A percentile compares a stretch with the other conserved stretches of the same genome.
Evolutionary conservation across 257 asterid genomes (phyloP).

Genomic region (Primulina huaijiensis): DNA sequence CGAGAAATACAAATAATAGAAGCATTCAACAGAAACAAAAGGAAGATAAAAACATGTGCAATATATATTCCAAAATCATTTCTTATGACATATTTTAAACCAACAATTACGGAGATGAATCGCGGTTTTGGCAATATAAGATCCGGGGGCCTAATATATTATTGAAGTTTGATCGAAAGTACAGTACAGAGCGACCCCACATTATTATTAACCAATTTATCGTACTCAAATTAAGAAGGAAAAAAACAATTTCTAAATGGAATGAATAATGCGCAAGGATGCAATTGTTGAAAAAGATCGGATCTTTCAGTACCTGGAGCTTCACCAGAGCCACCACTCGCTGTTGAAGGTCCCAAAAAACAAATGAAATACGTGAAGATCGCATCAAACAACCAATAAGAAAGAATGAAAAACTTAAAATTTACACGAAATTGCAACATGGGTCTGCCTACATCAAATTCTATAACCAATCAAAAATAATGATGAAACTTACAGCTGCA

Average conservation of each 20-base stretch:
- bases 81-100: too few relatives aligned
- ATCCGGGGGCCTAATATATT: background rate
- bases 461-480: background rate
- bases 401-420: background rate
- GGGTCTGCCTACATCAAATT: too few relatives aligned
- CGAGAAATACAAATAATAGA: too few relatives aligned
- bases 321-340: constrained; percentile 40
- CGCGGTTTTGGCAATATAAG: background rate
- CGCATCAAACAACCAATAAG: background rate
- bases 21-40: too few relatives aligned
- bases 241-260: too few relatives aligned
- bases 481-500: constrained; percentile 57
- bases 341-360: constrained; percentile 30
- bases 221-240: too few relatives aligned
- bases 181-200: background rate
- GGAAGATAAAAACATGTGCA: too few relatives aligned
- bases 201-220: too few relatives aligned
- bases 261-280: background rate
- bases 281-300: constrained; percentile 3
- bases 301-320: constrained; percentile 62
- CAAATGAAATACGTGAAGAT: background rate
- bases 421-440: too few relatives aligned
- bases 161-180: background rate
- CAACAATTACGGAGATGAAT: background rate
- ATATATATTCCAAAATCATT: too few relatives aligned